These are phyloP conservation scores for Chlorella vulgaris DNA, from an alignment of 139 green algal genomes.

Conservation along the genomic window DNA sequence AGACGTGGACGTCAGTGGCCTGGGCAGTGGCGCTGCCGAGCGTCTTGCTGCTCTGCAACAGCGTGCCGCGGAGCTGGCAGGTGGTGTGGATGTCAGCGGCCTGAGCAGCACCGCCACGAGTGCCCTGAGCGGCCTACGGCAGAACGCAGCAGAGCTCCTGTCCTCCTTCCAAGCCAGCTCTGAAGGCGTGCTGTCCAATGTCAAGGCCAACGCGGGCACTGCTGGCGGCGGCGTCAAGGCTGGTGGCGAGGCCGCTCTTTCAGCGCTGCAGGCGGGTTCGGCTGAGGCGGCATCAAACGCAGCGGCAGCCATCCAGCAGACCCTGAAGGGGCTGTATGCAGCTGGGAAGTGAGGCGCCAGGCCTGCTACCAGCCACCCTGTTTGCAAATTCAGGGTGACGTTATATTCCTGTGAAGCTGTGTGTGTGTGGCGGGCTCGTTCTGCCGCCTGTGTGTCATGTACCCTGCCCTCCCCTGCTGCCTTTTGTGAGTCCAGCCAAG, in stretches of 20 bases:
- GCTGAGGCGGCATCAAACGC: not conserved
- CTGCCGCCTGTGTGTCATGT: too few species aligned
- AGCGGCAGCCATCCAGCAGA: too few species aligned
- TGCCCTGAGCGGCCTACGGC: not conserved
- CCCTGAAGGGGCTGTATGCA: too few species aligned
- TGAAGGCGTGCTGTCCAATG: not conserved
- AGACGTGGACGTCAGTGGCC: too few species aligned
- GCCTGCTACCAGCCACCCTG: too few species aligned
- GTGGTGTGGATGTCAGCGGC: not conserved
- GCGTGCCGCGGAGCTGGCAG: not conserved
- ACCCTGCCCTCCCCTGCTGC: too few species aligned
- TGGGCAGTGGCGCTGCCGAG: too few species aligned
- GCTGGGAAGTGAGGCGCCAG: too few species aligned
- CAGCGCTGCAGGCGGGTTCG: not conserved
- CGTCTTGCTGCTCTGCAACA: not conserved
- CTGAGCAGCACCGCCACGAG: not conserved
- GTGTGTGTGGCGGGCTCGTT: too few species aligned
- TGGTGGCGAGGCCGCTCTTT: not conserved
- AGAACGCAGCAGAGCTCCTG: not conserved
- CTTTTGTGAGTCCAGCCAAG: too few species aligned
- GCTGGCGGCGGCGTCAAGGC: not conserved
- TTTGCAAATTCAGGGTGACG: too few species aligned
- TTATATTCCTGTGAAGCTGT: too few species aligned
- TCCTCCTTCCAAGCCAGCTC: not conserved
- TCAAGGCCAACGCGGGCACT: not conserved